Percentiles rank a stretch among this genome's conserved stretches.
These are phyloP conservation scores for Voacanga thouarsii DNA, from an alignment of 257 asterid species.

Conservation along the genomic window DNA sequence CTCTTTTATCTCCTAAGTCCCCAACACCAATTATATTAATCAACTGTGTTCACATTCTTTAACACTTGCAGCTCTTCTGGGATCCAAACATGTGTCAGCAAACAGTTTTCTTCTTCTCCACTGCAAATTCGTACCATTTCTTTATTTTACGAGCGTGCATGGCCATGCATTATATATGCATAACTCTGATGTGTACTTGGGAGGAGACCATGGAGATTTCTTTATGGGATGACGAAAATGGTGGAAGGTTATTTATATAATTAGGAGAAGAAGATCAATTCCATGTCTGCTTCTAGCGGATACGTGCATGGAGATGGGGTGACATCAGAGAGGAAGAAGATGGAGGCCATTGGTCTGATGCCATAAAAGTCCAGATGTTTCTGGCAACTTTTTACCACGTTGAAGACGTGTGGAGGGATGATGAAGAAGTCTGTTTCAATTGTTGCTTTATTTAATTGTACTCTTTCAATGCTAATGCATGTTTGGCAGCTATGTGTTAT, in stretches of 20 bases:
- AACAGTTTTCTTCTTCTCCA: not conserved
- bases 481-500: not conserved
- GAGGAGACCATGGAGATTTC: not conserved
- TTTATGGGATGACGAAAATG: not conserved
- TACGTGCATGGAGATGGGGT: not conserved
- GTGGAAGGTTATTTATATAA: not conserved
- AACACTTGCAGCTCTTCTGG: not conserved
- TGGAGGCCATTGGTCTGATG: not conserved
- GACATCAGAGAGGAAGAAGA: constrained; percentile 4
- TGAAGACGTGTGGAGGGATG: constrained; percentile 6
- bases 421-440: not conserved
- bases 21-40: constrained; percentile 16
- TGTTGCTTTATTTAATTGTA: too few species aligned
- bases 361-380: constrained; percentile 10
- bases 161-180: not conserved
- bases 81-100: constrained; percentile 11
- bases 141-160: constrained; percentile 4
- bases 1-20: constrained; percentile 4
- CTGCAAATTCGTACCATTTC: not conserved
- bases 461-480: not conserved
- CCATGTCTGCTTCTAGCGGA: constrained; percentile 7
- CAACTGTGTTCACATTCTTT: constrained; percentile 18
- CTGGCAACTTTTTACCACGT: constrained; percentile 1
- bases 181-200: not conserved
- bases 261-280: not conserved